These are phyloP conservation scores for Calonectria crousiana DNA, from an alignment of 2,329 filamentous ascomycete species.

Conservation along the genomic window DNA sequence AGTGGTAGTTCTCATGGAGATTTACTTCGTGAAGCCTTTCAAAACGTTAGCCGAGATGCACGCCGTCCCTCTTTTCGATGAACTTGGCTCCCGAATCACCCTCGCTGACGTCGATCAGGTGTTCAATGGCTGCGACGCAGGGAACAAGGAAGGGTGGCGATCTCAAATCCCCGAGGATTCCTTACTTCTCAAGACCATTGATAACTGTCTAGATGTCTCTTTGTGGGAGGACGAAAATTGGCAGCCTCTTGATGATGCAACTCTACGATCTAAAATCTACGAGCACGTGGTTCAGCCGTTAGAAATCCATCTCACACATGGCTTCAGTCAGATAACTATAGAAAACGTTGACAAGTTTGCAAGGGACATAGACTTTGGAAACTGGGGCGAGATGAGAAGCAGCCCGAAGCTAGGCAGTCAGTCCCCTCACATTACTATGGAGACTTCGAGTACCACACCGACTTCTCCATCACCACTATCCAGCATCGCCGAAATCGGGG, in stretches of 20 bases:
- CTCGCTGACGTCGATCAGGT: conserved; percentile 15
- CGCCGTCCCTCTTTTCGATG: not conserved
- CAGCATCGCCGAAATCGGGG: too few relatives aligned
- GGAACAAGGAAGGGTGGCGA: not conserved
- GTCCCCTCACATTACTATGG: not conserved
- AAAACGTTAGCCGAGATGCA: not conserved
- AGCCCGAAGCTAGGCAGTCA: not conserved
- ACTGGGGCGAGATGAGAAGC: not conserved
- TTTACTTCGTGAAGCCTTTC: conserved; percentile 22
- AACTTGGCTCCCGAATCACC: not conserved
- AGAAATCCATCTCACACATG: not conserved
- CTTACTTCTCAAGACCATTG: not conserved
- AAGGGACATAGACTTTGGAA: not conserved
- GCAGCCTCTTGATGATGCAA: not conserved
- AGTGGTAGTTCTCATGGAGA: conserved; percentile 20
- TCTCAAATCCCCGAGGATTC: conserved; percentile 16
- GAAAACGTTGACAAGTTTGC: not conserved
- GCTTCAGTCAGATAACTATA: not conserved
- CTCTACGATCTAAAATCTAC: not conserved
- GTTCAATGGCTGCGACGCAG: conserved; percentile 16
- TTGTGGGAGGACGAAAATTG: conserved; percentile 18
- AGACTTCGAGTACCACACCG: not conserved
- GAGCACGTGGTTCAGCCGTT: not conserved
- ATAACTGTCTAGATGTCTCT: conserved; percentile 15
- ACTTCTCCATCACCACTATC: too few relatives aligned